Base-by-base conservation (phyloP, 202 grass and related monocot genomes). In the Zoysia matrella region DNA sequence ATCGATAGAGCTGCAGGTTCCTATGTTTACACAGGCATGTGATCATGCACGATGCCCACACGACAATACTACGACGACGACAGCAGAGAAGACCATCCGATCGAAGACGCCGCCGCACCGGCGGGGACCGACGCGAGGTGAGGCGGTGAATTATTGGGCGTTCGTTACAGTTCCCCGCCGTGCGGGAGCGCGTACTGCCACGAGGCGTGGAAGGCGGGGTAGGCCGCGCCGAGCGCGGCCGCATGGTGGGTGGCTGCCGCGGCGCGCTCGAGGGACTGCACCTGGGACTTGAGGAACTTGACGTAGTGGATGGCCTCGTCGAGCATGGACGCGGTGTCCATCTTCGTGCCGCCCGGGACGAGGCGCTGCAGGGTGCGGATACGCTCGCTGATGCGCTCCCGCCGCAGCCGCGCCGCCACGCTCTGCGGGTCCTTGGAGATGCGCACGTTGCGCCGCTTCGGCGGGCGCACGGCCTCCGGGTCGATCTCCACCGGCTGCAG, bases 251-350 rank as follows among this genome's bases (percentile, higher is more conserved):
- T 18, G 50, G 76, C 80, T n/a, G 77, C 90, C 5, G 88, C 88
- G 41, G 91, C 91, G 66, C 82, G 88, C 85, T 97, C 94, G 11
- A 97, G 91, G 14, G 85, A 85, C 91, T 91, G 94, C 73, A 97
- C 89, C 86, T 97, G 94, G 40, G 90, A 91, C 88, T 97, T 97
- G 55, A 97, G 83, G 82, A 97, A 97, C 86, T 97, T 93, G 81
- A 97, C 90, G 77, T 97, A 97, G 82, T 93, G 88, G 82, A 97
- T 93, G 60, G 94, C 88, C 84, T 97, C 94, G 75, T 97, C 94
- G n/a, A 97, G 84, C 94, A 97, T 97, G 45, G 94, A 97, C 6
- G 52, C 94, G 4, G 94, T 97, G 87, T 97, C 94, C 94, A 97
- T 97, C 88, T 93, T 97, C 70, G 88, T 97, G 52, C 94, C 94